Evolutionary conservation across 192 early-diverging fungal genomes (phyloP).

Genomic region (Paraglomus brasilianum): DNA sequence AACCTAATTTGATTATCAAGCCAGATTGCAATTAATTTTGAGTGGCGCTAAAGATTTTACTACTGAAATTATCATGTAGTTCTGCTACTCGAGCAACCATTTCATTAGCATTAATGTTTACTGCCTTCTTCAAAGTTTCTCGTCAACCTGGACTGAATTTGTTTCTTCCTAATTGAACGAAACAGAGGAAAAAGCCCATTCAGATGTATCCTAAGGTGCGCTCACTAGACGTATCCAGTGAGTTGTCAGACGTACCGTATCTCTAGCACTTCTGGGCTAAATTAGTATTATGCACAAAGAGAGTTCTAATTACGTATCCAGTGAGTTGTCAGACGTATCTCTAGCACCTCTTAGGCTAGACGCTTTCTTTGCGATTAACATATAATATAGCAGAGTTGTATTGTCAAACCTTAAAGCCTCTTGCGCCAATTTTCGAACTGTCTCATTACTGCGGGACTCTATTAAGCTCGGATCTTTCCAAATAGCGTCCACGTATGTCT

Average conservation of each 20-base stretch:
- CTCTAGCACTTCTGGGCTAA: constrained; percentile 19
- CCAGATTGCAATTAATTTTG: constrained; percentile 9
- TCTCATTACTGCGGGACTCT: constrained; percentile 3
- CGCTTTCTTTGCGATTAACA: no score
- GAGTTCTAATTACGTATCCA: no score
- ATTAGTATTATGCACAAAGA: constrained; percentile 17
- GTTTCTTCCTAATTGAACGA: constrained; percentile 18
- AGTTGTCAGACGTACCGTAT: constrained; percentile 18
- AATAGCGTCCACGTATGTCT: constrained; percentile 14
- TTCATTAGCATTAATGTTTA: constrained; percentile 19
- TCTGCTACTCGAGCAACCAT: constrained; percentile 8
- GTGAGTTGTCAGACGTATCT: no score
- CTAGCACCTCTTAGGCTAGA: no score
- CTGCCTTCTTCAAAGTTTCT: constrained; percentile 8
- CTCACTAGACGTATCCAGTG: constrained; percentile 16
- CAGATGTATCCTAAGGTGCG: constrained; percentile 14
- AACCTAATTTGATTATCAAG: constrained; percentile 21
- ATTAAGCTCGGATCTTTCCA: not conserved
- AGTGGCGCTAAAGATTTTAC: constrained; percentile 16
- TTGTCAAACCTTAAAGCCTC: constrained; percentile 20
- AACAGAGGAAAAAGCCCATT: constrained; percentile 23
- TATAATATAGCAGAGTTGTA: not conserved
- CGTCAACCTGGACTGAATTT: not conserved
- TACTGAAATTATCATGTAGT: constrained; percentile 4
- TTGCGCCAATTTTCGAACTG: not conserved